Conservation (phyloP, 2,329 filamentous ascomycete genomes). For the Emmonsiellopsis sp. region DNA sequence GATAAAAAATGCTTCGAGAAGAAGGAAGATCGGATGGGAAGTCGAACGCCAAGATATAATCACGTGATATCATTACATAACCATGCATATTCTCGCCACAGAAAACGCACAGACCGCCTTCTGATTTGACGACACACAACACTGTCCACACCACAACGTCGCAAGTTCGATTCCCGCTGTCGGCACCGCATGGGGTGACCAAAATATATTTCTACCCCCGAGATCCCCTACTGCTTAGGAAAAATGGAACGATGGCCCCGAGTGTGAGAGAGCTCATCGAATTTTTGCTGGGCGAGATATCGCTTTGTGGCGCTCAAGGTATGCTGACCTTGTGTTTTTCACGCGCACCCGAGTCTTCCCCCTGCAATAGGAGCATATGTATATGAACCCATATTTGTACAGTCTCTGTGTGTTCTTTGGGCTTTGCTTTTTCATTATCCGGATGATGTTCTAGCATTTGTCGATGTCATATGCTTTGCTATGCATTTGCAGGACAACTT, state of each 20-base stretch:
- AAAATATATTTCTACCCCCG: not conserved
- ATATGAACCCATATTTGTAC: not conserved
- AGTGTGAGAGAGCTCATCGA: constrained; percentile 50
- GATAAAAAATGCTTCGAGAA: too few relatives aligned
- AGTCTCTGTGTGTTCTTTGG: too few relatives aligned
- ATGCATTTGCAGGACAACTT: too few relatives aligned
- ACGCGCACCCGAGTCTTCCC: not conserved
- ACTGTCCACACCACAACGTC: constrained; percentile 4
- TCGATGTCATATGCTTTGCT: too few relatives aligned
- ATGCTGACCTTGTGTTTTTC: constrained; percentile 22
- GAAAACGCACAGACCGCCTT: not conserved
- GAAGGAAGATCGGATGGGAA: not conserved
- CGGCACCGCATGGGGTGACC: not conserved
- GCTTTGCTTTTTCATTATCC: too few relatives aligned
- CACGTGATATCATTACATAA: not conserved
- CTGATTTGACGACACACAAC: not conserved
- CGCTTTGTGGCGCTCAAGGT: constrained; percentile 51
- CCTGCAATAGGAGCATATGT: not conserved
- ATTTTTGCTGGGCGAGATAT: constrained; percentile 50
- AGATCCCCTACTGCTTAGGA: not conserved
- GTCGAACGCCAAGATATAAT: too few relatives aligned
- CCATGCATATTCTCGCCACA: not conserved
- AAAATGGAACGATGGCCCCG: constrained; percentile 31
- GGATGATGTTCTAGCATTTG: too few relatives aligned
- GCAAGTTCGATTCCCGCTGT: constrained; percentile 10